Evolutionary conservation across 805 yeast genomes (phyloP), one percentile per base, ranked within the genome.

Genomic region (Teunomyces atbi): DNA sequence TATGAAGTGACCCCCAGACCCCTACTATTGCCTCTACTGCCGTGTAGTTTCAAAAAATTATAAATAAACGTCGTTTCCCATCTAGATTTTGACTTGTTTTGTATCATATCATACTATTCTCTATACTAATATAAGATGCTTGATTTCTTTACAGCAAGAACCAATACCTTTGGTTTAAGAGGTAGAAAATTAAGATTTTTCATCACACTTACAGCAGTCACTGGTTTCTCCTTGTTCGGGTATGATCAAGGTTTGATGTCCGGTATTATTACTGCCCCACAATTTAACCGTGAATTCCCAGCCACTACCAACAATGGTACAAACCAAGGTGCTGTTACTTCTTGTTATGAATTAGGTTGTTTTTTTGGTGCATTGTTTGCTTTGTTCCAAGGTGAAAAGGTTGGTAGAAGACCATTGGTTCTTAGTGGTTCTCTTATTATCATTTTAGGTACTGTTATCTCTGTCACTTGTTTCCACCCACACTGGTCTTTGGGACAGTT

Each of bases 111-210:
- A 44, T 44, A 38, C 41, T 30, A 23, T 23, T 23, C 26, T 23
- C 3, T 23, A 6, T 7, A 6, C 18, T 41, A 29, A n/a, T 12
- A 20, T 19, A 36, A 36, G 26, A 39, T 39, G 42, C 37, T 52
- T 20, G 52, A 47, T 32, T 49, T 45, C 48, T 16, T 52, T 23
- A 45, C 47, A 16, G 53, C 49, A 33, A 73, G 74, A 65, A 79
- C 83, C 35, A 74, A 77, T 50, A 80, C 85, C 7, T 62, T 71
- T 45, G 87, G 88, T 16, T 63, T 82, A 7, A 60, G 64, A 34
- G 91, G 91, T 48, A 73, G 76, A 53, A 63, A 68, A 23, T 76
- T 67, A 38, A 60, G 68, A 52, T 60, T 61, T 12, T 44, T 50
- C 30, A 55, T 61, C 47, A 61, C 66, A 4, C 40, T 54, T 36